Conservation (phyloP, 108 stramenopile genomes). For the Pseudonitzschia multistriata region DNA sequence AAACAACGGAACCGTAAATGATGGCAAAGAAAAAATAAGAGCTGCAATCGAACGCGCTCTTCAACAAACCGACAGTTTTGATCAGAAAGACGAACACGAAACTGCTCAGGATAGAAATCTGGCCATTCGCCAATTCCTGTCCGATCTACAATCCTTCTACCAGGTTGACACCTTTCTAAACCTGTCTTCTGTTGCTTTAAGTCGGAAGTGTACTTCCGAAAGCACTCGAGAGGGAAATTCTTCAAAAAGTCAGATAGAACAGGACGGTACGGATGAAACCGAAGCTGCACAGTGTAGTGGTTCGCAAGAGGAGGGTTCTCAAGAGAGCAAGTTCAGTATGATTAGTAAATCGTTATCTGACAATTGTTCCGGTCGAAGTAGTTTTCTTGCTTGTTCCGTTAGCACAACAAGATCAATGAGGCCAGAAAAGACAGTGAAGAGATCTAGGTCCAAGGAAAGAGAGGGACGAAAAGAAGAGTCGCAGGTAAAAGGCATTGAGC, state of each 20-base stretch:
- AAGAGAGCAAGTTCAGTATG: no score
- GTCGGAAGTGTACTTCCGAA: background rate
- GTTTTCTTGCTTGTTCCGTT: background rate
- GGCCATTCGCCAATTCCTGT: background rate
- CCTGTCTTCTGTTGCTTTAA: background rate
- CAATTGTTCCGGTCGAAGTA: no score
- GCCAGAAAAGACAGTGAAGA: background rate
- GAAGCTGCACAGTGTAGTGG: no score
- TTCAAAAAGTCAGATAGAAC: background rate
- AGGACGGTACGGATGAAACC: no score
- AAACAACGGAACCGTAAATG: background rate
- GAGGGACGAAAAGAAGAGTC: background rate
- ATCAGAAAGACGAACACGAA: background rate
- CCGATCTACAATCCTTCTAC: conserved; percentile 11
- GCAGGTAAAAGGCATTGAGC: background rate
- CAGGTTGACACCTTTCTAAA: background rate
- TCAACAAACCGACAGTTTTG: background rate
- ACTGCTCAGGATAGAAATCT: background rate
- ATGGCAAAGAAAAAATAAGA: background rate
- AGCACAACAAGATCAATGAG: background rate
- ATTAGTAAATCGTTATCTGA: no score
- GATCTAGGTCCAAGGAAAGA: background rate
- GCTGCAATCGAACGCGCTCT: background rate
- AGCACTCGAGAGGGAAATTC: background rate
- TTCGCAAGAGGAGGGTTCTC: no score